Percentiles rank a stretch among this genome's conserved stretches.
phyloP scores from a whole-genome alignment of 176 grass and related monocot genomes.

The Bothriochloa decipiens region DNA sequence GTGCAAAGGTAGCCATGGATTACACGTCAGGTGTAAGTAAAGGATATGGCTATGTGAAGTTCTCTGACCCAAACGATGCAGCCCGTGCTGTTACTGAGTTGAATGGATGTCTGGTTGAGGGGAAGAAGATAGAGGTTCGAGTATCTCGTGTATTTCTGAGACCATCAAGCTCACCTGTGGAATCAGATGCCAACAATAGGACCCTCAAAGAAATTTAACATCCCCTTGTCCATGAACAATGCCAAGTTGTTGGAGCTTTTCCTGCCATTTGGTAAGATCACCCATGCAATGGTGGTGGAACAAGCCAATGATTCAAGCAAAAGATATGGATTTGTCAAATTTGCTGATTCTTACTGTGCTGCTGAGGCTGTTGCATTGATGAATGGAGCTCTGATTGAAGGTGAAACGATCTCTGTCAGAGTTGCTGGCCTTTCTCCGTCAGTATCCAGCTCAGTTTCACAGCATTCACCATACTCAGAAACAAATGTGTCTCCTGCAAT shows the following conservation, averaged over 20 bases:
- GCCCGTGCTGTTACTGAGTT: slow-evolving; percentile 44
- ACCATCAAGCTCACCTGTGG: slow-evolving; percentile 20
- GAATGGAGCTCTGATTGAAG: slow-evolving; percentile 70
- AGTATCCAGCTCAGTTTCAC: slow-evolving; percentile 39
- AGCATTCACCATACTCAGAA: neutral
- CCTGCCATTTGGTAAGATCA: slow-evolving; percentile 63
- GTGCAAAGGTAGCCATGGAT: slow-evolving; percentile 56
- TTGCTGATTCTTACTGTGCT: slow-evolving; percentile 55
- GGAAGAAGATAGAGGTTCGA: slow-evolving; percentile 47
- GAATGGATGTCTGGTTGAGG: slow-evolving; percentile 54
- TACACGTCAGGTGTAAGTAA: slow-evolving; percentile 49
- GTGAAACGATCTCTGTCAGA: slow-evolving; percentile 57
- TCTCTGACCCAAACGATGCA: slow-evolving; percentile 46
- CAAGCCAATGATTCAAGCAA: slow-evolving; percentile 43
- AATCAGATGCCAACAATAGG: slow-evolving; percentile 19
- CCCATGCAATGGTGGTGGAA: slow-evolving; percentile 54
- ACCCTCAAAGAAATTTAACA: slow-evolving; percentile 49
- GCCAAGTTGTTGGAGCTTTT: slow-evolving; percentile 66
- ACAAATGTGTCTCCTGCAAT: slow-evolving; percentile 34
- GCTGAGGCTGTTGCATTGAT: slow-evolving; percentile 48
- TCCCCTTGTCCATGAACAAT: slow-evolving; percentile 55
- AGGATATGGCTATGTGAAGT: slow-evolving; percentile 72
- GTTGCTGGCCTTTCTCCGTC: slow-evolving; percentile 41
- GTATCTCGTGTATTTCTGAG: neutral
- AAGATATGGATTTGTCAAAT: slow-evolving; percentile 69